Evolutionary conservation across 2,329 filamentous ascomycete genomes (phyloP).

Genomic region (Oidium heveae): DNA sequence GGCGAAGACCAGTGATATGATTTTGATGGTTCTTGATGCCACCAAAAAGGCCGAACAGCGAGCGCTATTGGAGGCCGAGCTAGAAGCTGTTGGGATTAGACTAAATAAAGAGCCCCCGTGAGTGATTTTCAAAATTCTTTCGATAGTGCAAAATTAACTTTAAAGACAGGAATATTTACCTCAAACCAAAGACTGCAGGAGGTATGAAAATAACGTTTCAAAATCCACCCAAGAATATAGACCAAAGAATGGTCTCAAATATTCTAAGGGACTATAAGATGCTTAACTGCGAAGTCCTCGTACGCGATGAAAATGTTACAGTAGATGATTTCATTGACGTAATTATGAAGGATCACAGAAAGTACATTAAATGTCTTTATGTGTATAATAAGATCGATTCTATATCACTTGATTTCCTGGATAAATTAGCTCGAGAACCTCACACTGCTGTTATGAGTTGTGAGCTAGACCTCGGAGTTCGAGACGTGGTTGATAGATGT

Average conservation of each 20-base stretch:
- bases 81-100: constrained; percentile 86
- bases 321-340: constrained; percentile 98
- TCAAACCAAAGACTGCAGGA: constrained; percentile 85
- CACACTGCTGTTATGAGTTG: constrained; percentile 95
- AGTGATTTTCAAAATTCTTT: constrained; percentile 13
- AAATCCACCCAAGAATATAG: constrained; percentile 63
- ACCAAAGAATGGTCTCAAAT: constrained; percentile 96
- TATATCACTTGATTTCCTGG: constrained; percentile 78
- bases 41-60: constrained; percentile 92
- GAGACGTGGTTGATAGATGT: constrained; percentile 81
- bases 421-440: constrained; percentile 75
- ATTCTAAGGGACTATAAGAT: constrained; percentile 98
- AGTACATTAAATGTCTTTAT: constrained; percentile 84
- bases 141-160: background rate
- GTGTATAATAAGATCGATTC: constrained; percentile 99
- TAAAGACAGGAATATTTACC: constrained; percentile 59
- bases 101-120: constrained; percentile 79
- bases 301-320: constrained; percentile 83
- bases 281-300: constrained; percentile 84
- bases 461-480: constrained; percentile 78
- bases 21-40: constrained; percentile 89
- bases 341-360: constrained; percentile 97
- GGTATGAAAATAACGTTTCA: constrained; percentile 98
- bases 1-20: constrained; percentile 91
- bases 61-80: constrained; percentile 64